A percentile compares a stretch with the other conserved stretches of the same genome.
phyloP scores from a whole-genome alignment of 257 asterid species.

The Nicotiana benthamiana region DNA sequence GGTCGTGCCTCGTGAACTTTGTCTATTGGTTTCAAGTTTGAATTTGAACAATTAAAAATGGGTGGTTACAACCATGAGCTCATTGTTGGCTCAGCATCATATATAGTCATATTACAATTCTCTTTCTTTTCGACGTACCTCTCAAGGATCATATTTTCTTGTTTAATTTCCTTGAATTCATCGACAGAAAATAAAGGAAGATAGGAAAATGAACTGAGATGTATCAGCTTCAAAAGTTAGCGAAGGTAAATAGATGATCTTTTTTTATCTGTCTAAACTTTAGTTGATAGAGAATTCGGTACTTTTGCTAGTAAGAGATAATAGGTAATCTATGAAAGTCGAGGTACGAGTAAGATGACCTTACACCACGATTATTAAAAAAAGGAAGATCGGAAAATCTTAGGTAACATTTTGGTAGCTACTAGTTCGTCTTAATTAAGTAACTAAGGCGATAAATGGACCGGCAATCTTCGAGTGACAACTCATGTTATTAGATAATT shows the following conservation, averaged over 20 bases:
- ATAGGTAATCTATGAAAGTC: no score
- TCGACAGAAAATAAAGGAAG: neutral
- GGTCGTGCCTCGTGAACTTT: conserved; percentile 9
- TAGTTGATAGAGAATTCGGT: no score
- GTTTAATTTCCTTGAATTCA: neutral
- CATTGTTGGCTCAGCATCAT: neutral
- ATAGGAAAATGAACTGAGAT: neutral
- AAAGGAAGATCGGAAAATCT: neutral
- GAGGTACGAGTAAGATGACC: no score
- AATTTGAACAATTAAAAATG: neutral
- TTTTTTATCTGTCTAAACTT: no score
- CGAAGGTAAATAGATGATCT: no score
- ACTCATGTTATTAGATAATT: neutral
- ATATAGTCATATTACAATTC: neutral
- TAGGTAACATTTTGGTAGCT: neutral
- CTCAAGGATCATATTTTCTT: neutral
- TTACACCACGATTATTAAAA: neutral
- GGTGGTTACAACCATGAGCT: neutral
- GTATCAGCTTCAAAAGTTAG: no score
- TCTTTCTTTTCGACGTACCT: neutral
- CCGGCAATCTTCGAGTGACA: neutral
- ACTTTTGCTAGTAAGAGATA: no score
- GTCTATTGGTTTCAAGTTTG: neutral
- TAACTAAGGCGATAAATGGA: neutral
- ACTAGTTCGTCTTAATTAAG: neutral